Conservation (phyloP, 2,329 filamentous ascomycete genomes). For the Myriosclerotinia duriaeana region DNA sequence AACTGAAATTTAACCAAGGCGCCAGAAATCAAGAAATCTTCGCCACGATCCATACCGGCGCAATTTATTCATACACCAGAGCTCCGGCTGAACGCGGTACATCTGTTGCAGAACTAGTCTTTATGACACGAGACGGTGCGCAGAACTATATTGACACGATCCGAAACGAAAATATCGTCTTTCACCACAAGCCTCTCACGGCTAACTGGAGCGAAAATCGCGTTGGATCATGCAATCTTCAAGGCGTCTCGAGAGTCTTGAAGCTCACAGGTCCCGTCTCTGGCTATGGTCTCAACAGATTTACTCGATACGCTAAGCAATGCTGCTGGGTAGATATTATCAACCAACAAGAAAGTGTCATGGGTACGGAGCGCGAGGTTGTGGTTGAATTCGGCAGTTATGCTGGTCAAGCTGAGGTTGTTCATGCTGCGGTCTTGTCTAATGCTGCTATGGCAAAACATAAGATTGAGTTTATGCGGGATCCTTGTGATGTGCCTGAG, state of each 20-base stretch:
- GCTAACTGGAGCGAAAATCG: not conserved
- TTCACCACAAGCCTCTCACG: not conserved
- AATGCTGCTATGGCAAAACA: not conserved
- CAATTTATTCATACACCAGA: not conserved
- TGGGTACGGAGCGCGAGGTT: not conserved
- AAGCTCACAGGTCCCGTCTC: not conserved
- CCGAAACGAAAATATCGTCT: not conserved
- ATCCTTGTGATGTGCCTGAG: not conserved
- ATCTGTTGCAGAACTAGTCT: not conserved
- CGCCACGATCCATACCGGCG: not conserved
- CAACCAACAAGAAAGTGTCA: not conserved
- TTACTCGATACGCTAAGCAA: not conserved
- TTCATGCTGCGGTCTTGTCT: not conserved
- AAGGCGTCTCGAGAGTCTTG: not conserved
- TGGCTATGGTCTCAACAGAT: not conserved
- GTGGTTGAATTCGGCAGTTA: not conserved
- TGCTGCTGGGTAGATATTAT: not conserved
- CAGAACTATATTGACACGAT: not conserved
- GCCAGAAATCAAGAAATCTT: not conserved
- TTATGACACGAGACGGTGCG: not conserved
- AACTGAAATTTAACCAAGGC: not conserved
- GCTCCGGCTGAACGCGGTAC: no score
- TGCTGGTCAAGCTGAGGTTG: not conserved
- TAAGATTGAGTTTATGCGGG: not conserved
- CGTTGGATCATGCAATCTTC: not conserved